phyloP scores from a whole-genome alignment of 305 asterid species.

The Plantago coronopus region DNA sequence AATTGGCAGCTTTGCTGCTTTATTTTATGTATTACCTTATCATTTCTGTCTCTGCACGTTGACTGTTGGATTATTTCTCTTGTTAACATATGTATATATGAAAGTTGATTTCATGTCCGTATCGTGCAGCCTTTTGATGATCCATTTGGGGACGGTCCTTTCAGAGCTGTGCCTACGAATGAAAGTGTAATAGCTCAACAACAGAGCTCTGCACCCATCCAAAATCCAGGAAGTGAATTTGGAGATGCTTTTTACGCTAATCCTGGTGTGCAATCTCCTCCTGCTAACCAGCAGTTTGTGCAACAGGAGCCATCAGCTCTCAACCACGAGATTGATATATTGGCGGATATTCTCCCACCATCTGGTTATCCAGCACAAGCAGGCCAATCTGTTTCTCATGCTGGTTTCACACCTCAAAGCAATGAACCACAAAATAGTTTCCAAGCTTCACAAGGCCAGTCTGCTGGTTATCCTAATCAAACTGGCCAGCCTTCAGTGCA shows the following conservation, averaged over 20 bases:
- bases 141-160: slow-evolving; percentile 96
- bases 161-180: slow-evolving; percentile 60
- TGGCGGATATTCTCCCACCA: slow-evolving; percentile 93
- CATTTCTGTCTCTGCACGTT: too few relatives aligned
- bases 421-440: slow-evolving; percentile 39
- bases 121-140: slow-evolving; percentile 74
- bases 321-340: slow-evolving; percentile 58
- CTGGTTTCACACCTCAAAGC: slow-evolving; percentile 45
- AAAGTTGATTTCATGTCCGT: too few relatives aligned
- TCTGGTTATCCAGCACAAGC: slow-evolving; percentile 45
- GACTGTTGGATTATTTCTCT: too few relatives aligned
- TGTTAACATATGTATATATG: too few relatives aligned
- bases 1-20: too few relatives aligned
- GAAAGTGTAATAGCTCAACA: slow-evolving; percentile 38
- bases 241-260: slow-evolving; percentile 36
- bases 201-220: slow-evolving; percentile 34
- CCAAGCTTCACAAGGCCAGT: slow-evolving; percentile 44
- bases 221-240: slow-evolving; percentile 35
- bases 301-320: slow-evolving; percentile 49
- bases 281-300: slow-evolving; percentile 38
- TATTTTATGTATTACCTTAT: too few relatives aligned
- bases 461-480: slow-evolving; percentile 41
- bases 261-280: slow-evolving; percentile 34
- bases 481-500: slow-evolving; percentile 37
- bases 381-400: slow-evolving; percentile 32